A percentile compares a stretch with the other conserved stretches of the same genome.
Conservation (phyloP, 2,329 filamentous ascomycete genomes). For the Colletotrichum musicola region DNA sequence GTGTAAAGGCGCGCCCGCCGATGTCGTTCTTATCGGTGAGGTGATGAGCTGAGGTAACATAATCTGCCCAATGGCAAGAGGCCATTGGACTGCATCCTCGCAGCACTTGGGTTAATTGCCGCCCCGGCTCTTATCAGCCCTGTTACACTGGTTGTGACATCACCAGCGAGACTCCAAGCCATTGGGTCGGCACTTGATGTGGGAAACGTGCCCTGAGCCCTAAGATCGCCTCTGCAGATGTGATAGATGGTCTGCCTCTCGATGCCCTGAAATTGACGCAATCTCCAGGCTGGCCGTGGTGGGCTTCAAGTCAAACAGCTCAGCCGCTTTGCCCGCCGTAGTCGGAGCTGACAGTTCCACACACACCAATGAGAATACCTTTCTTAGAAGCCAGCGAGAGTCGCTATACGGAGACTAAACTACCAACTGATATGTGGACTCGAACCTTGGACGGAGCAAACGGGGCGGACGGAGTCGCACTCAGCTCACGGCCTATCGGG, state of each 20-base stretch:
- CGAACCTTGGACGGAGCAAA: slow-evolving; percentile 13
- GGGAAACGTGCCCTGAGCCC: not conserved
- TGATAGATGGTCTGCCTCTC: not conserved
- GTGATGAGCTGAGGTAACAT: slow-evolving; percentile 15
- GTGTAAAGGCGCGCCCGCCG: slow-evolving; percentile 26
- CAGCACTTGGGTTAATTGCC: not conserved
- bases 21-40: slow-evolving; percentile 37
- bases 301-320: slow-evolving; percentile 6
- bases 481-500: slow-evolving; percentile 22
- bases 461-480: slow-evolving; percentile 19
- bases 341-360: slow-evolving; percentile 19
- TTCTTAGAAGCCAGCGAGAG: no score
- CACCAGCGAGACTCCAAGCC: slow-evolving; percentile 19
- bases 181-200: slow-evolving; percentile 23
- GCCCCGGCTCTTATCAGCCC: slow-evolving; percentile 35
- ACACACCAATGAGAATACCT: not conserved
- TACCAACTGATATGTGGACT: slow-evolving; percentile 18
- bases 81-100: not conserved
- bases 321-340: slow-evolving; percentile 12
- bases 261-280: slow-evolving; percentile 23
- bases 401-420: not conserved
- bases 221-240: slow-evolving; percentile 7
- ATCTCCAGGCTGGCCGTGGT: slow-evolving; percentile 1
- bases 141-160: slow-evolving; percentile 21
- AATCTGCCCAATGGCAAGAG: slow-evolving; percentile 17